Evolutionary conservation across 345 rosid genomes (phyloP), one percentile per base, ranked within the genome.

Genomic region (Gossypium raimondii): DNA sequence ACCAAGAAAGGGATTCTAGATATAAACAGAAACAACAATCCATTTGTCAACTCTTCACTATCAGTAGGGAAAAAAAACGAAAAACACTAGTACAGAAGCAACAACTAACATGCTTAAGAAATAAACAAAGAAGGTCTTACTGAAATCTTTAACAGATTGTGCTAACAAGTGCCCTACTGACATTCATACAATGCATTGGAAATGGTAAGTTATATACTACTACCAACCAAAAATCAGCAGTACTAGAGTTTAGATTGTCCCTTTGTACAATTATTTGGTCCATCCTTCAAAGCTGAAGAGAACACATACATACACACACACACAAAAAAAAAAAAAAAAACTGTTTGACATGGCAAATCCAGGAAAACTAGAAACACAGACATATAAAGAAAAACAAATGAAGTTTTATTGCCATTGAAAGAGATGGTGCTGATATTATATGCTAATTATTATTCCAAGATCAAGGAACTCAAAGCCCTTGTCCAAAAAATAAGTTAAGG

Each of bases 351-450:
- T 27, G 47, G 45, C 17, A 2, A 50, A 2, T 22, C 5, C 24
- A 56, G 13, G 20, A 29, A 50, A 9, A 20, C 20, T 18, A 12
- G 3, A 52, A 38, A 52, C 18, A 20, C 12, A 17, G 12, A 47
- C 52, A 41, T 41, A 8, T 13, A 18, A 18, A 17, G 45, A 20
- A 44, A 12, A 66, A 66, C 14, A 47, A 66, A 44, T 17, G 10
- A 43, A 55, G n/a, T 70, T 34, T 70, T 52, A 8, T 50, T 66
- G 47, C 77, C 73, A 82, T 74, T 75, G 74, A 75, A 71, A 45
- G 70, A 70, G 56, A 72, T 47, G 50, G 3, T 48, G 29, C 44
- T 17, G 1, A 27, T 3, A 47, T 43, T 55, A 55, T n/a, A 55
- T n/a, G 22, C 3, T 17, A 17, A 55, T 55, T 4, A 34, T 5